Percentiles rank a stretch among this genome's conserved stretches.
Conservation (phyloP, 2,329 filamentous ascomycete species). For the Pyrenochaeta sp. region DNA sequence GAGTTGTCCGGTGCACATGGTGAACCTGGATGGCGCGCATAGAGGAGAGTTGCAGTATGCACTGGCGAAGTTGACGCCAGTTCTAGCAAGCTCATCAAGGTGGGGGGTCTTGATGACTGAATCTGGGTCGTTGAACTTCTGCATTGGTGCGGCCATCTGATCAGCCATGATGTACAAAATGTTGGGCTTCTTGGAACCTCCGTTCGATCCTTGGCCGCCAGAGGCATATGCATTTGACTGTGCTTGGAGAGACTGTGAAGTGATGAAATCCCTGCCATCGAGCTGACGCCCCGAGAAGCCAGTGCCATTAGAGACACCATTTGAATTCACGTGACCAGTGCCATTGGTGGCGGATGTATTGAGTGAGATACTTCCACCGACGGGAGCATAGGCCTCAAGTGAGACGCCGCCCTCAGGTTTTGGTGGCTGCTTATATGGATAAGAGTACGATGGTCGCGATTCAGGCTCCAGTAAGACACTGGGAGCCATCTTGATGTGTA, state of each 20-base stretch:
- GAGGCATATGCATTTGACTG: slow-evolving; percentile 36
- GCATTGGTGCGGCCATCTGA: slow-evolving; percentile 87
- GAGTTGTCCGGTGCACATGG: slow-evolving; percentile 90
- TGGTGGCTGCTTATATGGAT: slow-evolving; percentile 24
- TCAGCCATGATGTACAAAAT: slow-evolving; percentile 97
- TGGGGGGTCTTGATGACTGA: slow-evolving; percentile 94
- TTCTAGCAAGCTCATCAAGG: slow-evolving; percentile 81
- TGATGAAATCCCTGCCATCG: slow-evolving; percentile 31
- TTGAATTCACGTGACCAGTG: slow-evolving; percentile 22
- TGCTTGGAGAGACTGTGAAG: slow-evolving; percentile 37
- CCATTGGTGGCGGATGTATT: slow-evolving; percentile 20
- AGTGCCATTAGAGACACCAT: slow-evolving; percentile 19
- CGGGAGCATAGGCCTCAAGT: slow-evolving; percentile 33
- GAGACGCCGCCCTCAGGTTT: slow-evolving; percentile 26
- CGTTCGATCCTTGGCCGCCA: slow-evolving; percentile 14
- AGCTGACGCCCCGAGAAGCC: slow-evolving; percentile 16
- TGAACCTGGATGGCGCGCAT: slow-evolving; percentile 91
- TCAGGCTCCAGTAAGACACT: slow-evolving; percentile 39
- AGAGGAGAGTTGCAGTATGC: slow-evolving; percentile 95
- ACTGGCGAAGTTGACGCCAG: slow-evolving; percentile 88
- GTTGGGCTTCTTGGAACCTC: slow-evolving; percentile 65
- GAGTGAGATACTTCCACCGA: slow-evolving; percentile 23
- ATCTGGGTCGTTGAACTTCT: slow-evolving; percentile 89
- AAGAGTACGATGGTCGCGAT: slow-evolving; percentile 24
- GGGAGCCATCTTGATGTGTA: slow-evolving; percentile 36